Evolutionary conservation across 306 rosid genomes (phyloP).

Genomic region (Prunus mira): DNA sequence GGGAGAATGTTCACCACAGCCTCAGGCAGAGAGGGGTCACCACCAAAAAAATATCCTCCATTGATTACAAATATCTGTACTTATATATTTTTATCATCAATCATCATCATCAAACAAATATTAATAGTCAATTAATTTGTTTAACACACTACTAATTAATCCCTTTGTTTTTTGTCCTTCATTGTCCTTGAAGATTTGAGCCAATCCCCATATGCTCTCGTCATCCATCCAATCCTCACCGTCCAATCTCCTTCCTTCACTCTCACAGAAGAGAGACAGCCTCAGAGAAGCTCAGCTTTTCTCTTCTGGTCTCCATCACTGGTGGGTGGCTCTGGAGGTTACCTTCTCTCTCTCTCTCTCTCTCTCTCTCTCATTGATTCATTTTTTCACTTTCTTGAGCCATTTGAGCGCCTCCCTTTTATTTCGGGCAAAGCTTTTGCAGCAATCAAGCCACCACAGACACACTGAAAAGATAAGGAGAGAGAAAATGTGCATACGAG

Average conservation of each 20-base stretch:
- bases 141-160: constrained; percentile 6
- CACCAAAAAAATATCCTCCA: constrained; percentile 23
- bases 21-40: constrained; percentile 21
- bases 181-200: constrained; percentile 2
- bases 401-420: constrained; percentile 70
- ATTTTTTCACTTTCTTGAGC: constrained; percentile 24
- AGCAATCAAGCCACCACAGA: constrained; percentile 61
- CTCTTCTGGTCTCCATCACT: constrained; percentile 58
- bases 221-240: constrained; percentile 34
- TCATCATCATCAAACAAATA: constrained; percentile 27
- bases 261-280: constrained; percentile 29
- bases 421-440: constrained; percentile 58
- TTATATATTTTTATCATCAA: neutral
- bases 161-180: constrained; percentile 24
- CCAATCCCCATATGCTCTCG: neutral
- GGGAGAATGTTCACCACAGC: constrained; percentile 1
- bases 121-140: neutral
- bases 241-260: constrained; percentile 30
- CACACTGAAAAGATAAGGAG: constrained; percentile 52
- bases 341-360: constrained; percentile 25
- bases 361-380: constrained; percentile 19
- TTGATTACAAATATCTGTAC: constrained; percentile 29
- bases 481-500: constrained; percentile 26
- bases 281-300: constrained; percentile 14
- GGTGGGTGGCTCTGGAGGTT: constrained; percentile 58